Evolutionary conservation across 495 filamentous ascomycete genomes (phyloP).

Genomic region (Pseudoneurospora amorphoporcata): DNA sequence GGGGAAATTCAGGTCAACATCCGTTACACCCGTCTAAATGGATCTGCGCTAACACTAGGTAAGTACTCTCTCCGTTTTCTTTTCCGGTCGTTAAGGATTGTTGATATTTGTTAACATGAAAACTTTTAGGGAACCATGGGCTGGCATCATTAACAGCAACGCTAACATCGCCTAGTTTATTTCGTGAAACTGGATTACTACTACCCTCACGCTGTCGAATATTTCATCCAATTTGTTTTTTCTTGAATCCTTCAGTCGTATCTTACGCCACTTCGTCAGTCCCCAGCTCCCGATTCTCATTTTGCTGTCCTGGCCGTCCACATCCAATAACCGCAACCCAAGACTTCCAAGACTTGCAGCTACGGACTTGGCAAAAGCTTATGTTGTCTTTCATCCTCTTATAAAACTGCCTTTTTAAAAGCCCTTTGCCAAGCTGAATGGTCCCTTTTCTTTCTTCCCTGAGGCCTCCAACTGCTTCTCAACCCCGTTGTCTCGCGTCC

Average conservation of each 20-base stretch:
- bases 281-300: background rate
- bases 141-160: background rate
- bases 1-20: background rate
- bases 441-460: background rate
- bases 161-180: background rate
- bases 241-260: background rate
- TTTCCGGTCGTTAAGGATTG: background rate
- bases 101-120: background rate
- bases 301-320: background rate
- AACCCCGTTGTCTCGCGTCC: background rate
- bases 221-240: background rate
- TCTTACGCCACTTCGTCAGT: background rate
- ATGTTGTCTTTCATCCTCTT: background rate
- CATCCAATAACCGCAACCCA: background rate
- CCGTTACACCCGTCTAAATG: background rate
- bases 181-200: background rate
- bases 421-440: background rate
- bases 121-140: background rate
- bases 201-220: background rate
- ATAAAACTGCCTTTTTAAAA: background rate
- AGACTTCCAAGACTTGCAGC: background rate
- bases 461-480: background rate
- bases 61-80: background rate
- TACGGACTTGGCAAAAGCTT: background rate
- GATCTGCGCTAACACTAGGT: background rate